These are phyloP conservation scores for Colletotrichum neosansevieriae DNA, from an alignment of 2,329 filamentous ascomycete genomes.

Conservation along the genomic window DNA sequence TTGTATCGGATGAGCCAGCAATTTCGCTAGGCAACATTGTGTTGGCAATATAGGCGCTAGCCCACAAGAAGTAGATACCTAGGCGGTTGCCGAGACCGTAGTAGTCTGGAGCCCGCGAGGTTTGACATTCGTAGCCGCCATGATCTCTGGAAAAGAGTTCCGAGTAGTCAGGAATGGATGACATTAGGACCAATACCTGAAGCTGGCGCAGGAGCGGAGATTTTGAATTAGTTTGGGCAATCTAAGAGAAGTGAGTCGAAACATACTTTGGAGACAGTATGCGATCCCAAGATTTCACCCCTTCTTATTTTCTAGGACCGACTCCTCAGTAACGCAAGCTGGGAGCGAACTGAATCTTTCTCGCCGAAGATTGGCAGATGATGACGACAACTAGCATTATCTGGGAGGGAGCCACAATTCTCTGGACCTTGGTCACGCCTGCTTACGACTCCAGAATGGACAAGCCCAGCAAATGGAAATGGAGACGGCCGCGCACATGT, in stretches of 20 bases:
- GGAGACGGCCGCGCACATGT: background rate
- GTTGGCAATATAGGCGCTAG: slow-evolving; percentile 23
- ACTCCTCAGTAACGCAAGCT: too few species aligned
- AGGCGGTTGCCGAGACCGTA: slow-evolving; percentile 50
- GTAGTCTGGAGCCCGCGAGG: slow-evolving; percentile 46
- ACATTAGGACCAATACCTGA: background rate
- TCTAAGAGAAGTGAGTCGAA: too few species aligned
- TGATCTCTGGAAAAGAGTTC: background rate
- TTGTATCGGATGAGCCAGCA: slow-evolving; percentile 43
- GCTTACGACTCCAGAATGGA: background rate
- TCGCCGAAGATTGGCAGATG: background rate
- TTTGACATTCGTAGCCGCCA: slow-evolving; percentile 29
- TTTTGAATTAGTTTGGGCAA: too few species aligned
- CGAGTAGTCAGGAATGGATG: background rate
- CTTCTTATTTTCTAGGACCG: too few species aligned
- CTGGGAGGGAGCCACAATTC: background rate
- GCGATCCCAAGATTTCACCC: too few species aligned
- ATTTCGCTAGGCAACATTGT: slow-evolving; percentile 42
- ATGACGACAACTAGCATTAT: background rate
- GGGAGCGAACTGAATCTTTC: too few species aligned
- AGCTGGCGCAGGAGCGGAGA: too few species aligned
- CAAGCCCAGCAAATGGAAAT: background rate
- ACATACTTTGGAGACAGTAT: too few species aligned
- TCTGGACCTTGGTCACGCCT: background rate
- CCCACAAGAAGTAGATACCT: slow-evolving; percentile 50